These are phyloP conservation scores for Echites panduratus DNA, from an alignment of 257 asterid species.

Conservation along the genomic window DNA sequence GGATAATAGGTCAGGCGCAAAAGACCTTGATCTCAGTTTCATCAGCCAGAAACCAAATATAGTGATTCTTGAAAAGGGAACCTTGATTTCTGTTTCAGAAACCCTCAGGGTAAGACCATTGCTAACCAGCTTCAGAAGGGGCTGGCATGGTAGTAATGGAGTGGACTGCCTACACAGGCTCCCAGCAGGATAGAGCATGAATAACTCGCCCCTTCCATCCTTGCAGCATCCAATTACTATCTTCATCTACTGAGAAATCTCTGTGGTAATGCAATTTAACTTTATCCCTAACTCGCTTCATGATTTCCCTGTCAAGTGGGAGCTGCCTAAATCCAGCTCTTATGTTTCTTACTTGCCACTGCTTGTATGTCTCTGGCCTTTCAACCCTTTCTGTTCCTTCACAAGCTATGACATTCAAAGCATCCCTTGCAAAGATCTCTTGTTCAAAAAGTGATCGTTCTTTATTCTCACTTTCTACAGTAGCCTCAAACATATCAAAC, in stretches of 20 bases:
- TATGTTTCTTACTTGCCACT: conserved; percentile 34
- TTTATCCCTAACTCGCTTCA: conserved; percentile 6
- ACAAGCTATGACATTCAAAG: conserved; percentile 35
- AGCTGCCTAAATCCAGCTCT: conserved; percentile 36
- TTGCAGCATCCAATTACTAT: conserved; percentile 25
- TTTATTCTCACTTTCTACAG: conserved; percentile 19
- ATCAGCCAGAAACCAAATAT: background rate
- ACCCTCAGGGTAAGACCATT: background rate
- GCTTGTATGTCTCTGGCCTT: conserved; percentile 39
- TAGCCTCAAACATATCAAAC: conserved; percentile 31
- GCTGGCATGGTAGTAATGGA: background rate
- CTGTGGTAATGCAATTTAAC: conserved; percentile 18
- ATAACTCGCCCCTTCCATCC: conserved; percentile 22
- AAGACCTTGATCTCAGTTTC: background rate
- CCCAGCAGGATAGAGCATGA: conserved; percentile 22
- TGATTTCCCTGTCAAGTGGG: conserved; percentile 32
- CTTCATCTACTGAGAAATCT: conserved; percentile 17
- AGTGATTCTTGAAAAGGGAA: background rate
- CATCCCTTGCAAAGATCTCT: conserved; percentile 29
- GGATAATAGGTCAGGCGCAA: background rate
- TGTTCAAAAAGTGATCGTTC: conserved; percentile 26
- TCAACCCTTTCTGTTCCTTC: conserved; percentile 40
- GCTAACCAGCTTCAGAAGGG: background rate
- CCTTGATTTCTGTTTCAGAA: background rate
- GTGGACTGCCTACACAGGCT: conserved; percentile 9